Base-by-base conservation (phyloP, 257 asterid genomes). In the Primulina tabacum region DNA sequence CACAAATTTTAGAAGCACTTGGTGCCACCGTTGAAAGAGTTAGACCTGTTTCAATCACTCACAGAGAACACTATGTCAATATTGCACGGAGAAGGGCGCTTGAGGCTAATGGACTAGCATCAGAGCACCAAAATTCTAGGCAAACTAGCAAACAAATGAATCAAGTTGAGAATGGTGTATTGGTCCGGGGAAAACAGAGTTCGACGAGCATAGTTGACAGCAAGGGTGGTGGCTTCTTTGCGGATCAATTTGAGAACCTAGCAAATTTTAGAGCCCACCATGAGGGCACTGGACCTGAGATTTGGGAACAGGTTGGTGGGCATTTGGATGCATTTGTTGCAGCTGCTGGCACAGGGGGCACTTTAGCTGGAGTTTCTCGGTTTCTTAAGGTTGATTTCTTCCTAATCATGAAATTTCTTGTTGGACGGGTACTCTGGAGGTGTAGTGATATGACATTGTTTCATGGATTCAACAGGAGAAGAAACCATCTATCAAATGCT, bases 301-400 rank as follows among this genome's bases (percentile, higher is more conserved):
- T 89, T 64, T 89, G 94, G 95, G 94, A 89, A 61, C 92, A 89
- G 80, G 88, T 88, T 53, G 83, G 76, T 56, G 96, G 85, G n/a
- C 78, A 86, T 69, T 73, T 90, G 80, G 95, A 90, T 76, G 99
- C 96, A 60, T 93, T 93, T 77, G 83, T 93, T 66, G 99, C 96
- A 32, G 97, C 96, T 78, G 92, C 99, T n/a, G 99, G 97, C 68
- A 93, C 97, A 17, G 97, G 99, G 6, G 97, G 99, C 68, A 90
- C 97, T 10, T 73, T 93, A 26, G 96, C 99, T 69, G 98, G 98
- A 62, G 89, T 90, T 70, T 87, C 98, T 74, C 79, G 76, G 33
- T 90, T 82, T 82, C 81, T 93, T 58, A 93, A 93, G 98, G 98
- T 90, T 71, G 58, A 62, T 66, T 76, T 67, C 71, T 71, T 71